Evolutionary conservation across 345 rosid species (phyloP).

Genomic region (Euphorbia pulcherrima): DNA sequence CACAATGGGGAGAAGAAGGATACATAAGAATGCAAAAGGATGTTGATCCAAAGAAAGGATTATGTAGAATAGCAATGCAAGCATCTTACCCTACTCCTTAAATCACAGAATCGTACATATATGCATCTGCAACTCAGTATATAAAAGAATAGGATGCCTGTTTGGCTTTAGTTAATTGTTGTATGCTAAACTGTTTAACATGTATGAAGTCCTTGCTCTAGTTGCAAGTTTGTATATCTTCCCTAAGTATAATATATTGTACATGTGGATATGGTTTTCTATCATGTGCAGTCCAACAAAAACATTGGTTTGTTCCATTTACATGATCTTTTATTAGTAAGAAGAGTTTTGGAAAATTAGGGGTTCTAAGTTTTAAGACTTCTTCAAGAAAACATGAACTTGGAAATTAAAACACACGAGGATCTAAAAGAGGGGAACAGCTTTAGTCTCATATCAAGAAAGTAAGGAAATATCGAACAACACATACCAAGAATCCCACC

Average conservation of each 20-base stretch:
- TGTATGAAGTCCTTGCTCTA: background rate
- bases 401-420: too few relatives aligned
- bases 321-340: too few relatives aligned
- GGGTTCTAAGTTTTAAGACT: too few relatives aligned
- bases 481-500: too few relatives aligned
- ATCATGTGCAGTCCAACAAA: too few relatives aligned
- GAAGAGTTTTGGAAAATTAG: too few relatives aligned
- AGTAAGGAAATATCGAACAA: too few relatives aligned
- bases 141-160: background rate
- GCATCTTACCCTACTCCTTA: conserved; percentile 32
- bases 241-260: background rate
- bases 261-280: background rate
- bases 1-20: conserved; percentile 32
- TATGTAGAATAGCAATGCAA: conserved; percentile 37
- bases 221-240: conserved; percentile 5
- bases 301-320: too few relatives aligned
- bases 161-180: background rate
- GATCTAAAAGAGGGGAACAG: too few relatives aligned
- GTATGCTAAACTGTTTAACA: background rate
- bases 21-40: conserved; percentile 34
- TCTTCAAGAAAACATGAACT: background rate
- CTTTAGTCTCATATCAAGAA: too few relatives aligned
- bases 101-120: background rate
- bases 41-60: too few relatives aligned
- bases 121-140: background rate